Conservation (phyloP, 345 rosid species). For the Eutrema yunnanense region DNA sequence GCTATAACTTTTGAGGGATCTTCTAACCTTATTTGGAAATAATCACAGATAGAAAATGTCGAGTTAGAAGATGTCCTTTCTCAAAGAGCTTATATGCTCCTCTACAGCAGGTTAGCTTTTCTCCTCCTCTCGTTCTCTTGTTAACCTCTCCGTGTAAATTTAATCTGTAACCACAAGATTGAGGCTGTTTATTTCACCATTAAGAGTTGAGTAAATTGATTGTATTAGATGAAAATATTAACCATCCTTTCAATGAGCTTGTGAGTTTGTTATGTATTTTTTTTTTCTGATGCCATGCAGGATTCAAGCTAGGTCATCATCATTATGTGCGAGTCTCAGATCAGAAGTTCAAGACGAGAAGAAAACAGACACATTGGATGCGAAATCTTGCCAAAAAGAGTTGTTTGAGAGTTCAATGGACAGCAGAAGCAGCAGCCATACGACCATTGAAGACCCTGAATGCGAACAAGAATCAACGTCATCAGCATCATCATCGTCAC, state of each 20-base stretch:
- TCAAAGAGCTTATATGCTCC: constrained; percentile 93
- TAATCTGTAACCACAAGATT: background rate
- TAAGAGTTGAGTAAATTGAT: background rate
- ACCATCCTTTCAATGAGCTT: background rate
- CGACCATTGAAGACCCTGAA: constrained; percentile 21
- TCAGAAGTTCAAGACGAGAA: constrained; percentile 34
- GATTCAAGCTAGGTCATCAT: constrained; percentile 43
- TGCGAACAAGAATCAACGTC: constrained; percentile 13
- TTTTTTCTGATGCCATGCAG: constrained; percentile 27
- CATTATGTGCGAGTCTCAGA: constrained; percentile 28
- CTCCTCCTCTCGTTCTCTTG: background rate
- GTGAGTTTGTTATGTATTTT: background rate
- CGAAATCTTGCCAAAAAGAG: constrained; percentile 25
- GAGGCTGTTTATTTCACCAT: background rate
- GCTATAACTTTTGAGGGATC: background rate
- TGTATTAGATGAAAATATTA: background rate
- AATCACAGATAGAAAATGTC: constrained; percentile 56
- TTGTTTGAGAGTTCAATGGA: constrained; percentile 19
- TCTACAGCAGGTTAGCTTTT: constrained; percentile 70
- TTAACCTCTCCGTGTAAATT: background rate
- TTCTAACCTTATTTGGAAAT: constrained; percentile 4
- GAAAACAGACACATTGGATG: constrained; percentile 23
- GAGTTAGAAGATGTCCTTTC: constrained; percentile 88
- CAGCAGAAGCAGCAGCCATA: background rate
- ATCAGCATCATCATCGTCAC: background rate